phyloP scores from a whole-genome alignment of 768 basidiomycete genomes.

The Collybia nuda region DNA sequence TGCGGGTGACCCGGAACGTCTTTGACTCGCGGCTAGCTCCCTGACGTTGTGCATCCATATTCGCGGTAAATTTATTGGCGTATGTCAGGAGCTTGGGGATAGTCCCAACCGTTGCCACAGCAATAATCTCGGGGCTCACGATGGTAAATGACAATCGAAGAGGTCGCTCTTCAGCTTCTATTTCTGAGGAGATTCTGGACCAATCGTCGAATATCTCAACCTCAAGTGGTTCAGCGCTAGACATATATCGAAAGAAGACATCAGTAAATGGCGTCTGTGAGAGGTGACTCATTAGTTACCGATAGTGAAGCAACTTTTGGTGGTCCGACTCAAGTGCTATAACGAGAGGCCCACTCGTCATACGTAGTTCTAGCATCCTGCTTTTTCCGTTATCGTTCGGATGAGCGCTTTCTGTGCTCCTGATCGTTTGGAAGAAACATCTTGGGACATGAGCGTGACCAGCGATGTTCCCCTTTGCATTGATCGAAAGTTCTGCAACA shows the following conservation, averaged over 20 bases:
- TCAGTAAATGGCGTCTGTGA: background rate
- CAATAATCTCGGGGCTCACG: constrained; percentile 64
- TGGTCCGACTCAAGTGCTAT: constrained; percentile 74
- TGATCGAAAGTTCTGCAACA: constrained; percentile 61
- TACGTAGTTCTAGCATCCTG: constrained; percentile 68
- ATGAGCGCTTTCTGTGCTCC: constrained; percentile 45
- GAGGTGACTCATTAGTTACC: constrained; percentile 43
- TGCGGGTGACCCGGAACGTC: constrained; percentile 71
- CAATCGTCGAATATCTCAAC: constrained; percentile 83
- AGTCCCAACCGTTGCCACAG: constrained; percentile 69
- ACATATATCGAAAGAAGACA: constrained; percentile 4
- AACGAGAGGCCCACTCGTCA: constrained; percentile 72
- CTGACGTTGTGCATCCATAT: constrained; percentile 69
- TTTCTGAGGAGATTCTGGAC: constrained; percentile 47
- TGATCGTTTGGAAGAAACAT: constrained; percentile 74
- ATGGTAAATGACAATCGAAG: constrained; percentile 77
- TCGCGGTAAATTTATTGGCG: constrained; percentile 69
- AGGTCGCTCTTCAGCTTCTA: constrained; percentile 44
- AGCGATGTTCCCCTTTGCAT: constrained; percentile 72
- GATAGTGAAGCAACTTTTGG: constrained; percentile 71
- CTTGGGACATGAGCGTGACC: constrained; percentile 67
- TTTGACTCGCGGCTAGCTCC: constrained; percentile 79
- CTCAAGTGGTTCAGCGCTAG: constrained; percentile 75
- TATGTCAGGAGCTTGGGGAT: constrained; percentile 78
- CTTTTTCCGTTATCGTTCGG: constrained; percentile 31